Evolutionary conservation across 768 basidiomycete species (phyloP), one percentile per base, ranked within the genome.

Genomic region (Trametes cubensis): DNA sequence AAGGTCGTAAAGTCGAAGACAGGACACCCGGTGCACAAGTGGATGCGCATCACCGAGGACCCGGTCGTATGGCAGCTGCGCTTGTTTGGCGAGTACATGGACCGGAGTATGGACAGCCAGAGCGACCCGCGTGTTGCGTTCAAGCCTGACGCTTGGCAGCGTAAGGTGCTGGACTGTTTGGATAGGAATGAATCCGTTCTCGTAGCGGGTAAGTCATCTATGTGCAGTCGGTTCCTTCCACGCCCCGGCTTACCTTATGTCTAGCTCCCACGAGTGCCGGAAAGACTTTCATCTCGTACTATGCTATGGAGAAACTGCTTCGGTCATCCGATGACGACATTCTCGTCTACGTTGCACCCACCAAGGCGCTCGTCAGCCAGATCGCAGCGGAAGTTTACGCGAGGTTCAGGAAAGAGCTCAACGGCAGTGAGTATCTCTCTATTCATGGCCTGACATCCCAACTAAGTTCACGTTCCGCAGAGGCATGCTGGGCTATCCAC

Each of bases 281-380:
- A 28, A 90, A 90, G 71, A 90, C 89, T 0, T 90, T 90, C 68
- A 88, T 90, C 45, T 87, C 86, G 2, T 90, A 80, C 71, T 89
- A 89, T 65, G 88, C 89, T 0, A 90, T 90, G 88, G 87, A 89
- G 70, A 81, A 82, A 63, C 76, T 88, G 15, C 73, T 90, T 2
- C 75, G 85, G 57, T 77, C 76, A 41, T 86, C 86, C 0, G 85
- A 90, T 66, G 82, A 89, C 45, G 87, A 85, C 0, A 78, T 90
- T 44, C 69, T 90, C 39, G 83, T 90, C 20, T 90, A 90, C 69
- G 81, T 90, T 45, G 88, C 89, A 0, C 89, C 89, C 0, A 89
- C 89, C 7, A 90, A 90, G 69, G 87, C 89, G 0, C 77, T 90
- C 0, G 89, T 90, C 52, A 80, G 79, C 39, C 89, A 90, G 66